Evolutionary conservation across 108 stramenopile genomes (phyloP), one percentile per base, ranked within the genome.

Genomic region (Chaetoceros muelleri): DNA sequence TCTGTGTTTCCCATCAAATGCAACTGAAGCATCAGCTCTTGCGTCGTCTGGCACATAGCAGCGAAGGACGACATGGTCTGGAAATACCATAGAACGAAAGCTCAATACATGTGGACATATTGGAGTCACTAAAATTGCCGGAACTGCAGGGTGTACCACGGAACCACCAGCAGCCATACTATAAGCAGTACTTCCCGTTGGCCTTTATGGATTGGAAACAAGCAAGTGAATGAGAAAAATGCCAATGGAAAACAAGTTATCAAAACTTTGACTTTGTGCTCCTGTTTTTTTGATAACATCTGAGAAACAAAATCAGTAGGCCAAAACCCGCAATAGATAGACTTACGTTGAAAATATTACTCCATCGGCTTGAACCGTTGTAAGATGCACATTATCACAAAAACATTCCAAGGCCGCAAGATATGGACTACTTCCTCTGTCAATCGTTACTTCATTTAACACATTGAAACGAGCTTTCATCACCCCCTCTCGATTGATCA

Each of bases 311-410:
- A 58, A n/a, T 7, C 24, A 5, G 18, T 17, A 5, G 3, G 22
- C 29, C 31, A 24, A 27, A 26, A 61, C 16, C 18, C 21, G 48
- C 48, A 48, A 10, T 18, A 19, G 16, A 2, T n/a, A 16, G 5
- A 60, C 70, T 53, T 46, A 71, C 52, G 95, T 96, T 34, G 91
- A 78, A 69, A 96, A 85, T 23, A 96, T 96, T 45, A 98, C 66
- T 5, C 97, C 97, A 66, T 98, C 97, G 5, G 94, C 97, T 67
- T 96, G 94, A 1, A 96, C 94, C 3, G 95, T 96, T 3, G 97
- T 96, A 17, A 98, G 67, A 57, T 89, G 91, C 2, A 75, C 78
- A 63, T 89, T 81, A 62, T 97, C 94, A 55, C 87, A 88, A 72
- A 85, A 96, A 54, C 84, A 84, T 67, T 97, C 94, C 44, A 96